phyloP scores from a whole-genome alignment of 441 rosid genomes.

The Erodium chrysanthum region DNA sequence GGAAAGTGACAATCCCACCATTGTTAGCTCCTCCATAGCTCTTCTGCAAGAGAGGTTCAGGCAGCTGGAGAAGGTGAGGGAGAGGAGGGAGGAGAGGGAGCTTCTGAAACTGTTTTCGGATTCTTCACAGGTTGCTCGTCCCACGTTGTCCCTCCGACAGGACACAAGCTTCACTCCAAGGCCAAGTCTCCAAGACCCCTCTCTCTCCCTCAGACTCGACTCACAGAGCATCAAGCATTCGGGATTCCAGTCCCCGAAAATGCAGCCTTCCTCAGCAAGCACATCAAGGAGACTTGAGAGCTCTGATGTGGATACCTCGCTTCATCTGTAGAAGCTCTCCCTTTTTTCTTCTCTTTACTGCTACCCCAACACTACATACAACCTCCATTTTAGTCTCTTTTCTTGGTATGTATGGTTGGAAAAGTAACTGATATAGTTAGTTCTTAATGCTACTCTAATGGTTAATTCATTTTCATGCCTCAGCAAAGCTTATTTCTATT shows the following conservation, averaged over 20 bases:
- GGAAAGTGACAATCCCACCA: constrained; percentile 2
- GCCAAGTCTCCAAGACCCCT: not conserved
- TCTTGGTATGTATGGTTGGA: too few species aligned
- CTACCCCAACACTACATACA: too few species aligned
- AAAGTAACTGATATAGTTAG: too few species aligned
- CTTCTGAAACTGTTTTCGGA: constrained; percentile 15
- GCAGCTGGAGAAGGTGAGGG: constrained; percentile 21
- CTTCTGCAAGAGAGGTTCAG: constrained; percentile 23
- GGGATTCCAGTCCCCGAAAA: too few species aligned
- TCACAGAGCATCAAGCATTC: not conserved
- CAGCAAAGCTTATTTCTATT: too few species aligned
- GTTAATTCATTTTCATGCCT: too few species aligned
- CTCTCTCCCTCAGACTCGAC: not conserved
- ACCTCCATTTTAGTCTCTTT: too few species aligned
- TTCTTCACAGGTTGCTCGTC: not conserved
- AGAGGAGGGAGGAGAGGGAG: constrained; percentile 19
- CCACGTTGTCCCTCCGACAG: not conserved
- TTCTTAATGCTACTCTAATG: too few species aligned
- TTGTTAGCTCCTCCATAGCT: constrained; percentile 18
- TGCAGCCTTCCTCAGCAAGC: too few species aligned
- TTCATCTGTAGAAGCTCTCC: not conserved
- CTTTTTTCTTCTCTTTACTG: not conserved
- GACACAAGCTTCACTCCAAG: not conserved
- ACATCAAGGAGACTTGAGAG: not conserved
- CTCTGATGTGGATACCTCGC: constrained; percentile 2